Base-by-base conservation (phyloP, 2,329 filamentous ascomycete species). In the Chaetomium strumarium region DNA sequence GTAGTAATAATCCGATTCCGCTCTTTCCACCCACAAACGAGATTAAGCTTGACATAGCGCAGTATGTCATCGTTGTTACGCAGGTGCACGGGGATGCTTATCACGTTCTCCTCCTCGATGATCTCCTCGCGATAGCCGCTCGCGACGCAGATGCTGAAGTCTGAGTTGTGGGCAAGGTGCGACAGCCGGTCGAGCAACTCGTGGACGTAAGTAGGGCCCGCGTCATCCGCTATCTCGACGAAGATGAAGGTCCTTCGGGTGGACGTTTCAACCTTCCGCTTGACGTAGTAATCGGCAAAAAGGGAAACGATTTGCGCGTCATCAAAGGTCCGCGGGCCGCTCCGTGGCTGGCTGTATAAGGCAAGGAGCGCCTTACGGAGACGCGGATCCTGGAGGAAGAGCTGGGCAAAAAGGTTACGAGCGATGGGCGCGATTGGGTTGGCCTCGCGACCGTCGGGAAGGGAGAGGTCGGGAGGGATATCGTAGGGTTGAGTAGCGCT, bases 121-220 rank as follows among this genome's bases (percentile, higher is more conserved):
- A 61, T 53, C 16, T 60, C 53, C 29, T 59, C 53, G 33, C 63
- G 54, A n/a, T 60, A 46, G 11, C 60, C 55, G 39, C 61, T 65
- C 5, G 65, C 60, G 3, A 66, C 46, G 53, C 66, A 67, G 40
- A 69, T 64, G 57, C 63, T 69, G 31, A 68, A 66, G 46, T 65
- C 63, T 11, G 65, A 66, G 51, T 66, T 64, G 10, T 52, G 59
- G 1, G 66, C 64, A 6, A 68, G 62, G 33, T 62, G 63, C 1
- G 58, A 57, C 12, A 69, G 56, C 20, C 63, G 61, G 43, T 42
- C 56, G 5, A 67, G 46, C 1, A 68, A 51, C 31, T 65, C 65
- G 24, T 62, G 52, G 6, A 66, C 59, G 42, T 64, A 66, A 0
- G 57, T 29, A 0, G 57, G 38, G 2, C 61, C 55, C 29, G 61